Evolutionary conservation across 768 basidiomycete species (phyloP).

Genomic region (Chalciporus sphaerocephalus): DNA sequence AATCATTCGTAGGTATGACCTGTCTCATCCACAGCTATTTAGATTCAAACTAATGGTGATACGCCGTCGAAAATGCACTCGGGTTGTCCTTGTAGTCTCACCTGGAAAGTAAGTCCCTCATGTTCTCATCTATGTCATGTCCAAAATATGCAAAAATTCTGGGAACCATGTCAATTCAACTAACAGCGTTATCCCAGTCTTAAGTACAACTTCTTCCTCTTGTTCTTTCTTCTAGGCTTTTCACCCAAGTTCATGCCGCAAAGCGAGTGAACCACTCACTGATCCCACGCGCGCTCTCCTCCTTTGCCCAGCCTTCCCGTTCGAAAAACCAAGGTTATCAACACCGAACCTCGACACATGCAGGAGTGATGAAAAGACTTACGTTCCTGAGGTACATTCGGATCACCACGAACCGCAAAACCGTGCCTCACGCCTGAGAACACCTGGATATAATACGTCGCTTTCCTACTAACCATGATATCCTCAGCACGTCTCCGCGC

Average conservation of each 20-base stretch:
- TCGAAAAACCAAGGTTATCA: background rate
- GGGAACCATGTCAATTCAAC: no score
- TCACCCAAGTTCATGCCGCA: constrained; percentile 3
- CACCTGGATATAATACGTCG: constrained; percentile 50
- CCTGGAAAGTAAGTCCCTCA: no score
- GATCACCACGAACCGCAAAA: constrained; percentile 18
- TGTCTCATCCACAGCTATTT: no score
- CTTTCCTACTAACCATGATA: constrained; percentile 44
- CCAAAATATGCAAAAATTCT: no score
- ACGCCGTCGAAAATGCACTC: no score
- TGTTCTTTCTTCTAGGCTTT: no score
- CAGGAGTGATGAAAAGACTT: background rate
- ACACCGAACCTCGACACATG: background rate
- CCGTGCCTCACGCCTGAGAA: constrained; percentile 41
- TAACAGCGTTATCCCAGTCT: no score
- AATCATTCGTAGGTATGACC: no score
- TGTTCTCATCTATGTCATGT: no score
- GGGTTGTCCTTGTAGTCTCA: no score
- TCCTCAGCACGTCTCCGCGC: constrained; percentile 53
- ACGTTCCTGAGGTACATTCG: constrained; percentile 17
- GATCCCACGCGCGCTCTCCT: constrained; percentile 48
- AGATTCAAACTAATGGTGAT: no score
- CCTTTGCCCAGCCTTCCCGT: constrained; percentile 59
- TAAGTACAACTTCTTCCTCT: background rate
- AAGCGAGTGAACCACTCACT: constrained; percentile 48